These are phyloP conservation scores for Arthrobotrys megalospora DNA, from an alignment of 2,329 filamentous ascomycete species.

Conservation along the genomic window DNA sequence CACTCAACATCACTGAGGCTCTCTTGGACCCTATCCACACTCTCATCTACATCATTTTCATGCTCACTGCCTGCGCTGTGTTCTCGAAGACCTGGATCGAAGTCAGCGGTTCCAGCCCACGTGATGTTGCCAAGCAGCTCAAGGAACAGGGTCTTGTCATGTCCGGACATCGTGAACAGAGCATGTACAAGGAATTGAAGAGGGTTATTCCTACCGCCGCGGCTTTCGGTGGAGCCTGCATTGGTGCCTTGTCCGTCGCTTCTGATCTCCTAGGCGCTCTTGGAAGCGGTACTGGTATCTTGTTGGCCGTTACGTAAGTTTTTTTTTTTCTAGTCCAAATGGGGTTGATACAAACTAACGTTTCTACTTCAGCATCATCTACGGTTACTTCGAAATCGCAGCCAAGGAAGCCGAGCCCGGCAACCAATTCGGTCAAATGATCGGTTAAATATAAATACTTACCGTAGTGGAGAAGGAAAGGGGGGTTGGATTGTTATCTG, in stretches of 20 bases:
- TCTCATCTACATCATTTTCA: constrained; percentile 93
- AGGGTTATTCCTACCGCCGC: constrained; percentile 98
- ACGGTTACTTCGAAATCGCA: constrained; percentile 99
- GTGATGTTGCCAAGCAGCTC: constrained; percentile 98
- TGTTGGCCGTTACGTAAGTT: constrained; percentile 97
- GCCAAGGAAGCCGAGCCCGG: constrained; percentile 97
- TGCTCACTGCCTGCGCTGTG: constrained; percentile 96
- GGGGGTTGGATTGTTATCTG: constrained; percentile 10
- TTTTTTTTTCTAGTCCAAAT: neutral
- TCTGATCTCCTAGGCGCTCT: constrained; percentile 96
- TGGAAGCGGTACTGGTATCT: constrained; percentile 95
- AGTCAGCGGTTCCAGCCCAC: constrained; percentile 96
- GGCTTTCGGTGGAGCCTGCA: constrained; percentile 98
- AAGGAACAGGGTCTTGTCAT: constrained; percentile 99
- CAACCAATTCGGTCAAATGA: constrained; percentile 71
- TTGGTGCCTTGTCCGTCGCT: constrained; percentile 94
- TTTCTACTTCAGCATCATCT: constrained; percentile 83
- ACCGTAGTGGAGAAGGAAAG: neutral
- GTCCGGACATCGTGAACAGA: constrained; percentile 99
- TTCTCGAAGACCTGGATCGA: constrained; percentile 99
- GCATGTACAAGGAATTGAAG: constrained; percentile 99
- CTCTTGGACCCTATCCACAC: constrained; percentile 98
- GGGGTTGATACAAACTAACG: constrained; percentile 67
- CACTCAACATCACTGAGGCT: constrained; percentile 96
- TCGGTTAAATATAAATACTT: constrained; percentile 60